Base-by-base conservation (phyloP, 1,139 yeast species). In the Nadsonia commutata region DNA sequence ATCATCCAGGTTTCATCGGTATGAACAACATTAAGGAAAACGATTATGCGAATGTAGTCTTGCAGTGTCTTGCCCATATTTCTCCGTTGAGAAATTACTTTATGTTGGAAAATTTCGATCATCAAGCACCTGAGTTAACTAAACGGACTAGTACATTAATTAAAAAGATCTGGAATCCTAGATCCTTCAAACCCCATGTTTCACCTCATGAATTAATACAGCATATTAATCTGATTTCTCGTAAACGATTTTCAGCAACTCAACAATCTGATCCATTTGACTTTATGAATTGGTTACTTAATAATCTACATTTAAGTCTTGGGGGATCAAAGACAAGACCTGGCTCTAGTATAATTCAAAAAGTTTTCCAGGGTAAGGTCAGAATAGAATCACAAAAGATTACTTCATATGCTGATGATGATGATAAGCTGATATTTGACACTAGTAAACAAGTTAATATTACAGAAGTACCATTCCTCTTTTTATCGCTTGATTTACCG, bases 171-270 rank as follows among this genome's bases (percentile, higher is more conserved):
- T 83, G 90, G 90, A 79, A 79, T 4, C 64, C 71, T 1, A 60
- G 63, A 38, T 63, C 81, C 20, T 77, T 76, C 56, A 72, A 72
- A 48, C 59, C 68, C 2, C 85, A 80, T 54, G 67, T 80, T 2
- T 76, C 90, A 0, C 80, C 86, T 0, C 80, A 75, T 52, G 84
- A 78, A 42, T 62, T 82, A 13, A 57, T 79, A 41, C 78, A 75
- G 49, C 63, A 60, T 44, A 59, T 79, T 2, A 59, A 71, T 1
- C 51, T 60, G 1, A 46, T 55, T 17, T 68, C 79, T 1, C 66
- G 68, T 40, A 70, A 68, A 46, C 55, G 59, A 38, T 72, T 71
- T 52, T 55, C 68, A 1, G 49, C 66, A 1, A 60, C 60, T 13
- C 52, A 52, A 9, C 65, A 65, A 40, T 55, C 59, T 2, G 73